These are phyloP conservation scores for Ogataea pignaliae DNA, from an alignment of 805 yeast genomes.

Conservation along the genomic window DNA sequence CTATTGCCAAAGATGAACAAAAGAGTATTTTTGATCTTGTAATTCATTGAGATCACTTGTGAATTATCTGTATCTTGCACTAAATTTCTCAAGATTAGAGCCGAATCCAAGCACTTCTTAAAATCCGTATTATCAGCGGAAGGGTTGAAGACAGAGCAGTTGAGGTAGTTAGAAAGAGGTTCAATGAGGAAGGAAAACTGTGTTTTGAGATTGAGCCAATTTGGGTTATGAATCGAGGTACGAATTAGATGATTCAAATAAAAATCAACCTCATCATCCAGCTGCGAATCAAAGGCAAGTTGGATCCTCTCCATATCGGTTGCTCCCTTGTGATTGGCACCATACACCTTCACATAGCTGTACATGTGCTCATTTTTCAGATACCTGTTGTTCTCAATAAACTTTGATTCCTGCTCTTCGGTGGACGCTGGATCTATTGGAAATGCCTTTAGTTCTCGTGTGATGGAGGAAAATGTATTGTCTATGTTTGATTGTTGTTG, in stretches of 20 bases:
- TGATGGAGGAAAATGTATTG: background rate
- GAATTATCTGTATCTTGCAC: constrained; percentile 83
- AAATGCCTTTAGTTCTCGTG: constrained; percentile 13
- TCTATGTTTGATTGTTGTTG: no score
- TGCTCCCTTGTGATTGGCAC: constrained; percentile 47
- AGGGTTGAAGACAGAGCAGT: constrained; percentile 15
- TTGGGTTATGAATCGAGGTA: constrained; percentile 37
- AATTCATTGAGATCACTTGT: constrained; percentile 60
- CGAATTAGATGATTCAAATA: constrained; percentile 54
- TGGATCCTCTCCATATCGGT: constrained; percentile 61
- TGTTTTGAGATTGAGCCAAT: constrained; percentile 33
- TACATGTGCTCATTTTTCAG: constrained; percentile 28
- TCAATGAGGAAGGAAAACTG: constrained; percentile 38
- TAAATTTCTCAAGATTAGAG: constrained; percentile 72
- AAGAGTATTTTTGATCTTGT: constrained; percentile 32
- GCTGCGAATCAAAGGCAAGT: constrained; percentile 63
- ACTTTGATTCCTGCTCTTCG: constrained; percentile 30
- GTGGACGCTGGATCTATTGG: constrained; percentile 31
- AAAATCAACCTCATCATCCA: constrained; percentile 68
- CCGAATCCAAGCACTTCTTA: constrained; percentile 39
- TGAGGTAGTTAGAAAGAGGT: constrained; percentile 20
- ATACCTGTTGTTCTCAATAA: constrained; percentile 26
- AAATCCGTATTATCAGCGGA: constrained; percentile 18
- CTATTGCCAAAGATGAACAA: constrained; percentile 41
- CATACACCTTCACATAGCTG: constrained; percentile 29